Conservation (phyloP, 2,329 filamentous ascomycete genomes). For the Colletotrichum sp. region DNA sequence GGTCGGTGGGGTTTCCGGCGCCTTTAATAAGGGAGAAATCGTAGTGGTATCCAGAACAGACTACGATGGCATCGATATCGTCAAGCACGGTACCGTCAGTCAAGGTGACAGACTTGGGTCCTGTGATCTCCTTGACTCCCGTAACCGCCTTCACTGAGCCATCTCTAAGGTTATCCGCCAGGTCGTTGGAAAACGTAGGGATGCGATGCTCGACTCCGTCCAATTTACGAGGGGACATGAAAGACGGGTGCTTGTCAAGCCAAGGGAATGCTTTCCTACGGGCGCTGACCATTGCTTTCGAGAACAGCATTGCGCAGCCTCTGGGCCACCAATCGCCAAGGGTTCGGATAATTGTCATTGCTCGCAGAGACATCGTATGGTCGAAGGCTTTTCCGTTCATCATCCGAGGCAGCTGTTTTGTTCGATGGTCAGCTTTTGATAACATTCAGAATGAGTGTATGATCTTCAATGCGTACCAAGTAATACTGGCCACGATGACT, state of each 20-base stretch:
- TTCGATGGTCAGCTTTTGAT: background rate
- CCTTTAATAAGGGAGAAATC: slow-evolving; percentile 33
- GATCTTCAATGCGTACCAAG: no score
- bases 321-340: background rate
- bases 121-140: slow-evolving; percentile 31
- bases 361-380: background rate
- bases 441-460: no score
- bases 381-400: slow-evolving; percentile 9
- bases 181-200: slow-evolving; percentile 31
- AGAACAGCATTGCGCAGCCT: background rate
- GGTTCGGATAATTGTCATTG: background rate
- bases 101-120: slow-evolving; percentile 30
- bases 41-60: slow-evolving; percentile 35
- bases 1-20: slow-evolving; percentile 29
- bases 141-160: slow-evolving; percentile 29
- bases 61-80: slow-evolving; percentile 36
- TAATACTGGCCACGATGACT: slow-evolving; percentile 11
- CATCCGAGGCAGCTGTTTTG: background rate
- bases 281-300: background rate
- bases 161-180: slow-evolving; percentile 29
- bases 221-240: background rate
- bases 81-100: slow-evolving; percentile 33
- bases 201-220: slow-evolving; percentile 25
- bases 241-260: slow-evolving; percentile 9
- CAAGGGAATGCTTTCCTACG: slow-evolving; percentile 4